Evolutionary conservation across 305 asterid genomes (phyloP), one percentile per base, ranked within the genome.

Genomic region (Solanum hybrid): DNA sequence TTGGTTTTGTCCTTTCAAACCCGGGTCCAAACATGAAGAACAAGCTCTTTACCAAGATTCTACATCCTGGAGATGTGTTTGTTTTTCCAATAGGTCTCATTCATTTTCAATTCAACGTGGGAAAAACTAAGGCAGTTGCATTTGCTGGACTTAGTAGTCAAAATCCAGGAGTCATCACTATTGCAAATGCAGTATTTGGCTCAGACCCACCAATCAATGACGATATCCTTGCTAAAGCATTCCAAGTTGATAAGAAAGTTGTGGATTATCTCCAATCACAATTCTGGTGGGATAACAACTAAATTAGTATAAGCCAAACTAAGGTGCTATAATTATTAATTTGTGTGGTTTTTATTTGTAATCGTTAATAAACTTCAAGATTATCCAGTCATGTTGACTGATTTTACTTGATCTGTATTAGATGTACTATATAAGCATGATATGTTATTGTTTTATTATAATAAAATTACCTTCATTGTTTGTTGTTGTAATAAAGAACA

Each of bases 231-330:
- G 32, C 88, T 1, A 85, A 85, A 85, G 88, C 88, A 42, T 56
- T 85, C 12, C 88, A 85, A 56, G 76, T 40, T 40, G 51, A 40
- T 10, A 40, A 40, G 51, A 40, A 40, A 40, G 51, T 82, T 26
- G 51, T 82, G 27, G 87, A 82, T 42, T 42, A 82, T 40, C 87
- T 82, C 71, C 87, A 82, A 26, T 38, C 87, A 42, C 37, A 82
- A 82, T 82, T 82, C 8, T 82, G 87, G 87, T 38, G 34, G 69
- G 69, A 82, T 69, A 82, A 82, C 87, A 82, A 82, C 87, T 76
- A 76, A 12, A 32, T 78, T 78, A 22, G 19, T 56, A 17, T 56
- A 38, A 38, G 15, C 51, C 51, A 12, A 4, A 40, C 12, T 37
- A 36, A 2, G 38, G 38, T 36, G 38, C 38, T 36, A 36, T 36